Percentiles rank a stretch among this genome's conserved stretches.
phyloP scores from a whole-genome alignment of 2,329 filamentous ascomycete genomes.

The Xylaria sp. region DNA sequence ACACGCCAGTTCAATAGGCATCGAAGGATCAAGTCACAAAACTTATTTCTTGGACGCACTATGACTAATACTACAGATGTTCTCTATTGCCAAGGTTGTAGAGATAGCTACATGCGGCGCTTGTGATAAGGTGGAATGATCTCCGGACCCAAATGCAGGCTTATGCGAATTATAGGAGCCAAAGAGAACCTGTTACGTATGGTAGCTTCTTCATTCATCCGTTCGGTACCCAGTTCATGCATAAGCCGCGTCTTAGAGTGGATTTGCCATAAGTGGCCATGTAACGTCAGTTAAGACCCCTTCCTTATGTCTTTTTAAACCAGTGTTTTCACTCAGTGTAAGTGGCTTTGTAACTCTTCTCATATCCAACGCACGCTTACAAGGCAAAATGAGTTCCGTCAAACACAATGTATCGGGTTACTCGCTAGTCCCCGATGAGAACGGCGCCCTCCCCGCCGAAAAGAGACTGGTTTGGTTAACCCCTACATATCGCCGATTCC shows the following conservation, averaged over 20 bases:
- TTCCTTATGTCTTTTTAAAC: slow-evolving; percentile 3
- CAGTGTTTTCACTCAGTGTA: neutral
- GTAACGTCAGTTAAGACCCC: neutral
- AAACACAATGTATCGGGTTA: neutral
- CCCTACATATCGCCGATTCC: neutral
- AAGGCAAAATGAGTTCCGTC: neutral
- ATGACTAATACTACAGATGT: neutral
- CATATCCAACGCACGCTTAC: neutral
- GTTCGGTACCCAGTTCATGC: slow-evolving; percentile 2
- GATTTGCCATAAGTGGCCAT: slow-evolving; percentile 2
- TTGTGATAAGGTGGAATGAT: slow-evolving; percentile 1
- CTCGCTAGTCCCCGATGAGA: slow-evolving; percentile 17
- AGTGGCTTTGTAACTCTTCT: slow-evolving; percentile 2
- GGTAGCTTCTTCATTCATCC: neutral
- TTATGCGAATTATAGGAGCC: neutral
- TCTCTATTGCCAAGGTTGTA: neutral
- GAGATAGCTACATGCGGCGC: neutral
- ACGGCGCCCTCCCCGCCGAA: neutral
- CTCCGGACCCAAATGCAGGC: neutral
- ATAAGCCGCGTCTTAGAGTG: neutral
- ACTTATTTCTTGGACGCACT: neutral
- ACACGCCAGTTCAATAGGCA: neutral
- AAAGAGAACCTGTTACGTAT: neutral
- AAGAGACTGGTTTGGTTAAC: neutral
- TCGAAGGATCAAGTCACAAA: neutral